Base-by-base conservation (phyloP, 176 grass and related monocot genomes). In the Hsuehochloa calcarea region DNA sequence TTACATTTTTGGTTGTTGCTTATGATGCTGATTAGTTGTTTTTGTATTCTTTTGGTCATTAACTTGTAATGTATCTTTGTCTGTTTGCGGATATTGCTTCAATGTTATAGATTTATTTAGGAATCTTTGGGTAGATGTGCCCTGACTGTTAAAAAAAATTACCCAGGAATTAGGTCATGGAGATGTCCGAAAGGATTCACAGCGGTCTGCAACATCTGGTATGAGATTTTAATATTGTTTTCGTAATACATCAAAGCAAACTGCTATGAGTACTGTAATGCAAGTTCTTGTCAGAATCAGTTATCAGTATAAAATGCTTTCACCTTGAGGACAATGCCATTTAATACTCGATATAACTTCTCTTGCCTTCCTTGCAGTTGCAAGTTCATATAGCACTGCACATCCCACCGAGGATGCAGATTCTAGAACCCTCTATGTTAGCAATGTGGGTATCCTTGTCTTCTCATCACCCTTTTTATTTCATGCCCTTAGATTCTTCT, bases 341-440 rank as follows among this genome's bases (percentile, higher is more conserved):
- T 59, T 79, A 12, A 41, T 79, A 19, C 56, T 87, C 10, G 0
- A 67, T 78, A 40, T 91, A 87, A 76, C 65, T 49, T 58, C 61
- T 77, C 26, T 89, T 83, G 1, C 37, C 27, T 86, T 91, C 31
- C 58, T 88, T 89, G 83, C 52, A 92, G 82, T 80, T 95, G 46
- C 82, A 43, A 85, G 74, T 95, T 92, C 89, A 76, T 91, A 98
- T 85, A 84, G 78, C 74, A 83, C 79, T 47, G 77, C 86, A 29
- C 92, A 90, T 79, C 95, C 91, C 38, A 72, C 72, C 3, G 95
- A 90, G 45, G 91, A 98, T 89, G 91, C 87, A 17, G 89, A 98
- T 83, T 98, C 95, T 31, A 88, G 95, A 82, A 93, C 91, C 29
- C 85, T 98, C 50, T 89, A 93, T 78, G 91, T 98, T 71, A 93